Evolutionary conservation across 2,329 filamentous ascomycete genomes (phyloP), one percentile per base, ranked within the genome.

Genomic region (Macrophomina pseudophaseolina): DNA sequence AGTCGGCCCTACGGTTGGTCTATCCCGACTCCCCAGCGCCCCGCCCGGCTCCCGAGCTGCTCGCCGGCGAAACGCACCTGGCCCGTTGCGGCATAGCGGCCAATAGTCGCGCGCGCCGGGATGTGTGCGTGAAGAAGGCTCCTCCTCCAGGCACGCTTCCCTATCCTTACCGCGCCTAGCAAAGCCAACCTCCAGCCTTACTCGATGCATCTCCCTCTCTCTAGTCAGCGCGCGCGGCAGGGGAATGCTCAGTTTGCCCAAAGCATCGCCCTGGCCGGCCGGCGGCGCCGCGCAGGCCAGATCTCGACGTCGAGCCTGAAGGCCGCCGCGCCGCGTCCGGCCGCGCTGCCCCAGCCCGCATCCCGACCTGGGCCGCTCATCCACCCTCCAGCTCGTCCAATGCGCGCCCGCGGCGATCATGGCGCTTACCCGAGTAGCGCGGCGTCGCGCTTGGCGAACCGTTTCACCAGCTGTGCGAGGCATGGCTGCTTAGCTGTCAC

Each of bases 371-470:
- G 49, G 11, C 49, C 49, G 49, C 49, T 33, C 49, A 33, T 60
- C 56, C 56, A 40, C 56, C 42, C 54, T 32, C 32, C 54, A 38
- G 18, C 11, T 40, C 54, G 30, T 30, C 56, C 56, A 59, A 59
- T 59, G 40, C 40, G 49, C 56, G 40, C 56, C 35, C 42, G 28
- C 28, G 40, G 56, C 56, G 49, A 52, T 52, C 49, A 33, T 52
- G 46, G 46, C 46, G 46, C 46, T 38, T 58, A 58, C 28, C 11
- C 54, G 54, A 58, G 54, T 58, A 58, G 54, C 54, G 54, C 54
- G 35, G 33, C 40, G 40, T 18, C 30, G 56, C 56, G 28, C 56
- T 60, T 60, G 56, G 56, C 56, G 56, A 60, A 60, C 56, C 56
- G 56, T 60, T 60, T 60, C 56, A 60, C 44, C 56, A 56, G 52